Base-by-base conservation (phyloP, 1,284 basidiomycete species). In the Porodaedalea pini region DNA sequence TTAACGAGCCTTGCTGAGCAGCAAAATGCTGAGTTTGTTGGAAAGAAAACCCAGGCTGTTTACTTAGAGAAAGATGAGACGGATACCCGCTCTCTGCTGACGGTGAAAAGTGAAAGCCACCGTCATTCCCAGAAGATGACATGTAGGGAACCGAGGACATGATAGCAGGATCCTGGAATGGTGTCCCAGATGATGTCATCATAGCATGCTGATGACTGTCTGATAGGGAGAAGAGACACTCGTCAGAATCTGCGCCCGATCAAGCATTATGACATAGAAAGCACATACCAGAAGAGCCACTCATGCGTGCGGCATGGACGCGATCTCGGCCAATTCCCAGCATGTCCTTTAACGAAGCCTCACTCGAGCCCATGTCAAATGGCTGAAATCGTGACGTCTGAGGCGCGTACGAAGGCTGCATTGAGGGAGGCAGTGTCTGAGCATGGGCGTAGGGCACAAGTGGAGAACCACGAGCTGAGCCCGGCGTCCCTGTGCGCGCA, bases 141-240 rank as follows among this genome's bases (percentile, higher is more conserved):
- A 53, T 88, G 78, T 34, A 70, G 52, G 45, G 61, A 5, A 68
- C 61, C 4, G 77, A 72, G 19, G 88, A 86, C 87, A 91, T 90
- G 58, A 91, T 91, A 15, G 89, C 88, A 50, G 89, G 88, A 66
- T 91, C 88, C 62, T 75, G 77, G 70, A 89, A 90, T 32, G 78
- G 78, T 57, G 78, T 77, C 53, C 63, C 67, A 43, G 70, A 62
- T 60, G 72, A 75, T 54, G 68, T 67, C 45, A 68, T 34, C 29
- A 57, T 62, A 49, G 61, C 43, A 39, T 61, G 61, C 34, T 56
- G 69, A 58, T 67, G 65, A 62, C 73, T 55, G 36, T 59, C 57
- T 59, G 27, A 40, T 23, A 48, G 36, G n/a, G 32, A 54, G 57
- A 61, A 50, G 41, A 58, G 45, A 56, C 56, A 66, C 59, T 61